Base-by-base conservation (phyloP, 2,329 filamentous ascomycete genomes). In the Fusarium devonianum region DNA sequence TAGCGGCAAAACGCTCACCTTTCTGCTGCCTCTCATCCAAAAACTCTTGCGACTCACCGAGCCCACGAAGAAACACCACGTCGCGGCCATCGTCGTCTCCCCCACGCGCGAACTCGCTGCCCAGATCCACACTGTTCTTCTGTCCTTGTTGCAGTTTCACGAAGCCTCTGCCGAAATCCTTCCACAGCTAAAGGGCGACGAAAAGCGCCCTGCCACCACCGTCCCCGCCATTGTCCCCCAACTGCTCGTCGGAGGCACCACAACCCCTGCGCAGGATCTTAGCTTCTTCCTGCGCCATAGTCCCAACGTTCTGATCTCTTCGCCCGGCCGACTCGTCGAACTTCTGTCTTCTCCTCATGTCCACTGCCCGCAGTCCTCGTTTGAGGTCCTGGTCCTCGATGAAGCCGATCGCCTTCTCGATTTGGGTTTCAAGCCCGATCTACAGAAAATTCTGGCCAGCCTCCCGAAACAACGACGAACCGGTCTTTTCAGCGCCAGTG, bases 381-480 rank as follows among this genome's bases (percentile, higher is more conserved):
- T 99, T 61, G 93, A 99, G 69, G 85, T 91, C 38, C 82, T 99
- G 9, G 89, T 99, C 4, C 81, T 99, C 25, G 94, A 99, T 67
- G 94, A 99, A 75, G 94, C 93, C 38, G 94, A 99, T 71, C 83
- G 94, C 50, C 76, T 99, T 18, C 78, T 99, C 9, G 94, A 99
- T 72, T 80, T 97, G 16, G 94, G 95, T 5, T 97, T 99, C 73
- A 94, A 95, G 70, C 87, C 90, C 46, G 92, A 96, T 61, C 73
- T 99, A 19, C 90, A 94, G 62, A 89, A 85, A 45, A 96, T 97
- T 29, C 75, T 99, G 16, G 84, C 85, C 0, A 83, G 89, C 12
- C 75, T 99, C 5, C 94, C 94, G 0, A 99, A 99, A 68, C 94
- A 99, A 70, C 81, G 94, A 40, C 83, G 94, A 37, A 99, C 94